Conservation (phyloP, 2,329 filamentous ascomycete genomes). For the Stagonosporopsis rhizophila region DNA sequence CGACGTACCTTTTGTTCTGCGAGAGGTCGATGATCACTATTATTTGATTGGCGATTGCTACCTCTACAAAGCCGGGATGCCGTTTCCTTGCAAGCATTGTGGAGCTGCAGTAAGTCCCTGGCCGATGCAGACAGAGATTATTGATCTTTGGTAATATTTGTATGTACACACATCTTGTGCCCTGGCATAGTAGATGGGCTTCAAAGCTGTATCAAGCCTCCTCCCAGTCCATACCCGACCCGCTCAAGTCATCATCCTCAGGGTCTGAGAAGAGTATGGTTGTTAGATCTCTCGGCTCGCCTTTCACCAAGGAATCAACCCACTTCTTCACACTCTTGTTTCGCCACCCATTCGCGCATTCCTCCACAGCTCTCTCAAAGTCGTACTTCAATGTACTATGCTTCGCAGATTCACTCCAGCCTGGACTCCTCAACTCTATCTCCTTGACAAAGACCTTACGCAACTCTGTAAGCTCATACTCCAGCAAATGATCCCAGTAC, state of each 20-base stretch:
- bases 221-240: neutral
- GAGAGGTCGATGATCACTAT: neutral
- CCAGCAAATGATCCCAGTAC: constrained; percentile 20
- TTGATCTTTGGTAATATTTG: constrained; percentile 7
- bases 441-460: constrained; percentile 10
- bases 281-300: neutral
- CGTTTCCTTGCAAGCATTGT: constrained; percentile 2
- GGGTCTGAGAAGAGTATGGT: neutral
- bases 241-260: neutral
- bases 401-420: neutral
- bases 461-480: constrained; percentile 20
- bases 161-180: neutral
- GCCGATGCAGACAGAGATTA: constrained; percentile 6
- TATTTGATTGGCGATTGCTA: constrained; percentile 1
- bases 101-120: neutral
- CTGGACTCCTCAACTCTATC: neutral
- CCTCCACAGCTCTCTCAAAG: constrained; percentile 3
- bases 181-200: neutral
- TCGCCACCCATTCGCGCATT: constrained; percentile 1
- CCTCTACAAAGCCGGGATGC: neutral
- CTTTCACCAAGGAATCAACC: neutral
- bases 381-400: neutral
- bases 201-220: neutral
- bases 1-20: constrained; percentile 1
- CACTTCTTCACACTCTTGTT: constrained; percentile 3